Conservation (phyloP, 257 asterid species). For the Eucommia ulmoides region DNA sequence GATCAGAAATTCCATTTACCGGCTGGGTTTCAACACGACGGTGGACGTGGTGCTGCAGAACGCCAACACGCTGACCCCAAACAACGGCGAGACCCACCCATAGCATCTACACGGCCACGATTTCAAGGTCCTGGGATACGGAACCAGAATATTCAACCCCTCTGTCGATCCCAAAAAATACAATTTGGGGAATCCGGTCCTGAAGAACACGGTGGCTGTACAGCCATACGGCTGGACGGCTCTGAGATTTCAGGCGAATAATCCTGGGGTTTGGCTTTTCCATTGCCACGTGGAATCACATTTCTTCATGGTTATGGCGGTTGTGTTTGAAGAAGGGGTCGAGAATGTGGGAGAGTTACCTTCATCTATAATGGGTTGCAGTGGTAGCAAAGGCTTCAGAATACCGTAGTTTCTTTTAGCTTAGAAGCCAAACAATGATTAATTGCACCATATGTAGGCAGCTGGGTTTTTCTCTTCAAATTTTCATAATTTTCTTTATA, state of each 20-base stretch:
- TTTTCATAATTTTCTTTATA: too few relatives aligned
- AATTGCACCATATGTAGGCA: too few relatives aligned
- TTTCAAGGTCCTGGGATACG: slow-evolving; percentile 71
- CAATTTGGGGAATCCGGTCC: slow-evolving; percentile 59
- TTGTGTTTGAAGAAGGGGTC: slow-evolving; percentile 59
- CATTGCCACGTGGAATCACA: slow-evolving; percentile 79
- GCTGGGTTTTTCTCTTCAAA: too few relatives aligned
- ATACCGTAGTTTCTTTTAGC: too few relatives aligned
- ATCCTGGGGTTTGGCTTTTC: slow-evolving; percentile 87
- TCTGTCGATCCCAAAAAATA: slow-evolving; percentile 27
- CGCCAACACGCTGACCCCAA: slow-evolving; percentile 40
- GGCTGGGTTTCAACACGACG: slow-evolving; percentile 36
- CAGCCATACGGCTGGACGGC: slow-evolving; percentile 87
- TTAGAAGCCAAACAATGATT: too few relatives aligned
- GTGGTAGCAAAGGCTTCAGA: too few relatives aligned
- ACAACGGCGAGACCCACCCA: slow-evolving; percentile 72
- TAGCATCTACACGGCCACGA: slow-evolving; percentile 91
- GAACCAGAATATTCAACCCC: slow-evolving; percentile 54
- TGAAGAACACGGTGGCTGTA: slow-evolving; percentile 47
- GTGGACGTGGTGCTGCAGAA: slow-evolving; percentile 67
- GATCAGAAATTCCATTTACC: slow-evolving; percentile 45
- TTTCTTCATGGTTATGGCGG: slow-evolving; percentile 78
- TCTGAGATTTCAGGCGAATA: slow-evolving; percentile 55
- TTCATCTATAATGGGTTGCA: too few relatives aligned
- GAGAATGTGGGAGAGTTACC: too few relatives aligned